Evolutionary conservation across 306 rosid species (phyloP), one percentile per base, ranked within the genome.

Genomic region (Lablab purpureus): DNA sequence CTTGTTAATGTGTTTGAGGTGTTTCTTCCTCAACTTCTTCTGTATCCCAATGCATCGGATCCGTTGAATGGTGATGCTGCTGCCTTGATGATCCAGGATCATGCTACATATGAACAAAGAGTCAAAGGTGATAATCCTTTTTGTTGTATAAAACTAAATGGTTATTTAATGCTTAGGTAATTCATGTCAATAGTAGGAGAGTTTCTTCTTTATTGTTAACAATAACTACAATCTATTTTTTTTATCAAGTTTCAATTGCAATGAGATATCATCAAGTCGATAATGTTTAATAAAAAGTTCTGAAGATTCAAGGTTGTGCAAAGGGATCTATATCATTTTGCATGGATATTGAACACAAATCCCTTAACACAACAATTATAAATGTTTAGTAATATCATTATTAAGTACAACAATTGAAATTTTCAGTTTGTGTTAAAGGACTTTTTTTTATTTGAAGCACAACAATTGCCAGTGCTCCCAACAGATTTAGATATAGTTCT

Each of bases 21-120:
- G 81, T 94, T 94, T 86, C 94, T 94, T 86, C 97, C 98, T 5
- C 97, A 94, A 86, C 97, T 94, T 71, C 97, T 94, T 71, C 81
- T 92, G 74, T 94, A 94, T 80, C 98, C 98, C 71, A 94, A 94
- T 77, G 89, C 97, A 79, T 84, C 93, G 17, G 94, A 92, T 77
- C 98, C 98, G 55, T 77, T 92, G 86, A 94, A 94, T 63, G 87
- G 89, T 71, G 97, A 90, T 71, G 98, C 97, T 76, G 98, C 97
- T 82, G 94, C 94, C 37, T 67, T 94, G 74, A 88, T 94, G 97
- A 89, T 90, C 92, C 86, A 84, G 30, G 97, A 94, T 79, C 87
- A 72, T 54, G 14, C 89, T 70, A 88, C 91, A 23, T 94, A 92
- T 82, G 97, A 94, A 19, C 87, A 86, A 77, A 90, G 85, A 85